These are phyloP conservation scores for Naematelia aurantialba DNA, from an alignment of 768 basidiomycete species.

Conservation along the genomic window DNA sequence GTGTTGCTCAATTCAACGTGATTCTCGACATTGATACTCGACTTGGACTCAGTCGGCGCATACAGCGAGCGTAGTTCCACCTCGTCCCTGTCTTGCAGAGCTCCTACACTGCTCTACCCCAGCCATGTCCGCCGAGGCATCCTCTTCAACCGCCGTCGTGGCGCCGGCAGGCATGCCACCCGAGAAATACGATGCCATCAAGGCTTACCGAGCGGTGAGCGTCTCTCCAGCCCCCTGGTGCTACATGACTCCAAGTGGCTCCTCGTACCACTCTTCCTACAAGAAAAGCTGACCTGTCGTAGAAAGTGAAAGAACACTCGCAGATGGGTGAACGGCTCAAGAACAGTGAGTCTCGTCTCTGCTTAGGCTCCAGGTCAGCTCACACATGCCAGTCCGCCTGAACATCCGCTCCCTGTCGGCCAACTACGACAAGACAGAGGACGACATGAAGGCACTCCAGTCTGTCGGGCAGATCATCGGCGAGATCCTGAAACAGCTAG, in stretches of 20 bases:
- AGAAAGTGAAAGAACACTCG: conserved; percentile 97
- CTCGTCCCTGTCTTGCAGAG: too few relatives aligned
- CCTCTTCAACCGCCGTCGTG: conserved; percentile 29
- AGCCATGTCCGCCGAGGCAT: conserved; percentile 33
- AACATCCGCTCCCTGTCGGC: conserved; percentile 84
- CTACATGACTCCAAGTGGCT: background rate
- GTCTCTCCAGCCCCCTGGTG: background rate
- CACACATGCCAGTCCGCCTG: conserved; percentile 72
- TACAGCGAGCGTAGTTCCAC: too few relatives aligned
- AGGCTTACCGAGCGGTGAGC: conserved; percentile 50
- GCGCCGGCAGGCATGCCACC: conserved; percentile 36
- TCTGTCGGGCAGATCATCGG: conserved; percentile 98
- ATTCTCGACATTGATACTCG: background rate
- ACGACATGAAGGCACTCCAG: conserved; percentile 98
- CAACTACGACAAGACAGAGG: conserved; percentile 90
- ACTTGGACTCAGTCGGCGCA: too few relatives aligned
- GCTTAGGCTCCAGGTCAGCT: background rate
- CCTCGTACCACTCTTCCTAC: background rate
- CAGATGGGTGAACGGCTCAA: conserved; percentile 79
- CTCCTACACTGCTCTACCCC: too few relatives aligned
- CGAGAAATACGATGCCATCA: conserved; percentile 49
- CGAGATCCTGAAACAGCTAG: conserved; percentile 97
- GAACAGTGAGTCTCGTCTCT: conserved; percentile 62
- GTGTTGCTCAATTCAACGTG: background rate
- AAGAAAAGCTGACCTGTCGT: conserved; percentile 12